Conservation (phyloP, 1,284 basidiomycete genomes). For the Sporisorium sorghi region DNA sequence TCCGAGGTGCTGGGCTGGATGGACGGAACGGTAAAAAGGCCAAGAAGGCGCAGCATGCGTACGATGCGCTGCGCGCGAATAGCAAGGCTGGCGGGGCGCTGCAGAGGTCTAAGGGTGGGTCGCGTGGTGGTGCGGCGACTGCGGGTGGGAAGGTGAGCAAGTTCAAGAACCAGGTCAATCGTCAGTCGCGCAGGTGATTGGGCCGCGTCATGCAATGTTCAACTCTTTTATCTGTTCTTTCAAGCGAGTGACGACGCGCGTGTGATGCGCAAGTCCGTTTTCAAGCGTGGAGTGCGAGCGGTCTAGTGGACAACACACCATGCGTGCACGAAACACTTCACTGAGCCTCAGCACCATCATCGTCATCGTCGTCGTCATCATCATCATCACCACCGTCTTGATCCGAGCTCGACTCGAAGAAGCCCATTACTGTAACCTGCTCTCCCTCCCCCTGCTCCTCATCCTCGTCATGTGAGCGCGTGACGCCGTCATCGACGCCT, state of each 20-base stretch:
- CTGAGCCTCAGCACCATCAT: constrained; percentile 7
- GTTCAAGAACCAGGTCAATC: constrained; percentile 46
- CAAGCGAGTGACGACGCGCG: not conserved
- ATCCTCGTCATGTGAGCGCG: constrained; percentile 1
- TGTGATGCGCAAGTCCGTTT: not conserved
- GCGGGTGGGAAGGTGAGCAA: constrained; percentile 19
- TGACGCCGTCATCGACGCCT: constrained; percentile 41
- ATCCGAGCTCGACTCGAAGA: constrained; percentile 25
- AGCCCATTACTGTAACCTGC: constrained; percentile 14
- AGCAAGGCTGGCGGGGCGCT: constrained; percentile 34
- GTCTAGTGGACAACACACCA: not conserved
- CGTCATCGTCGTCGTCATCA: constrained; percentile 14
- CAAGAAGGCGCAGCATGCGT: constrained; percentile 46
- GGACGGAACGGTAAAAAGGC: constrained; percentile 52
- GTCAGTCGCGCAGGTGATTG: constrained; percentile 21
- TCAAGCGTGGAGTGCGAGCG: not conserved
- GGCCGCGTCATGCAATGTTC: not conserved
- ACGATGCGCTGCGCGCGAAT: constrained; percentile 34
- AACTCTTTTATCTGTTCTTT: not conserved
- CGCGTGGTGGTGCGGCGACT: not conserved
- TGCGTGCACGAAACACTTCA: not conserved
- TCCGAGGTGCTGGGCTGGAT: constrained; percentile 51
- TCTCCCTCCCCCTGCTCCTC: constrained; percentile 1
- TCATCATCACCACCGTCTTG: constrained; percentile 12
- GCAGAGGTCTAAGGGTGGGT: constrained; percentile 32